A percentile compares a stretch with the other conserved stretches of the same genome.
Conservation (phyloP, 371 early-diverging fungal species). For the Mortierella sp. region DNA sequence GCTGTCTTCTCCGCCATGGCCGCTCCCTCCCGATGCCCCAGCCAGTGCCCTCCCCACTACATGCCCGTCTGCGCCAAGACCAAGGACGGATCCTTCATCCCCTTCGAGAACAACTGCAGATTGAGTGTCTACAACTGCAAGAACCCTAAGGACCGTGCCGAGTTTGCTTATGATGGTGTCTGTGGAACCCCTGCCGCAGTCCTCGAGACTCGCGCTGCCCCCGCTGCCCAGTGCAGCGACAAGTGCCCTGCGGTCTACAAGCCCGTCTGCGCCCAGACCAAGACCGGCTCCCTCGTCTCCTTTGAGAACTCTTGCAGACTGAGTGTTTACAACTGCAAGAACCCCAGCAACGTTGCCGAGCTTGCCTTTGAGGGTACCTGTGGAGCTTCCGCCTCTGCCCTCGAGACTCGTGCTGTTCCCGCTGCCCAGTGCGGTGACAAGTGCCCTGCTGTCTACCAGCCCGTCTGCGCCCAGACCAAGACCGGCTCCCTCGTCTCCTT, state of each 20-base stretch:
- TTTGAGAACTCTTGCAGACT: slow-evolving; percentile 3
- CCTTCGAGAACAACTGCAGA: background rate
- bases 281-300: background rate
- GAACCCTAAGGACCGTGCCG: background rate
- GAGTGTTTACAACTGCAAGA: background rate
- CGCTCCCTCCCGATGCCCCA: background rate
- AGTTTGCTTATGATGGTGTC: too few relatives aligned
- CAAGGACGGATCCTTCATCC: too few relatives aligned
- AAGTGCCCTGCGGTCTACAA: background rate
- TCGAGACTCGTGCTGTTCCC: background rate
- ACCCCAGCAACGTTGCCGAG: slow-evolving; percentile 9
- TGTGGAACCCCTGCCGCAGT: too few relatives aligned
- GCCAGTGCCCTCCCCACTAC: too few relatives aligned
- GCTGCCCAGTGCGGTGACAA: background rate
- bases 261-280: background rate
- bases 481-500: background rate
- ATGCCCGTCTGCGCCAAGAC: too few relatives aligned
- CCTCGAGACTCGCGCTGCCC: background rate
- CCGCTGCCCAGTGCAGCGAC: background rate
- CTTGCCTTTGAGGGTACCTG: background rate
- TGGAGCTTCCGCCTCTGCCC: too few relatives aligned
- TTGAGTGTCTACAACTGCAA: slow-evolving; percentile 8
- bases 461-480: background rate
- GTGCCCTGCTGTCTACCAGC: background rate
- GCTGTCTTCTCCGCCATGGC: background rate